Evolutionary conservation across 352 stramenopile genomes (phyloP), one percentile per base, ranked within the genome.

Genomic region (Pythium brassicae): DNA sequence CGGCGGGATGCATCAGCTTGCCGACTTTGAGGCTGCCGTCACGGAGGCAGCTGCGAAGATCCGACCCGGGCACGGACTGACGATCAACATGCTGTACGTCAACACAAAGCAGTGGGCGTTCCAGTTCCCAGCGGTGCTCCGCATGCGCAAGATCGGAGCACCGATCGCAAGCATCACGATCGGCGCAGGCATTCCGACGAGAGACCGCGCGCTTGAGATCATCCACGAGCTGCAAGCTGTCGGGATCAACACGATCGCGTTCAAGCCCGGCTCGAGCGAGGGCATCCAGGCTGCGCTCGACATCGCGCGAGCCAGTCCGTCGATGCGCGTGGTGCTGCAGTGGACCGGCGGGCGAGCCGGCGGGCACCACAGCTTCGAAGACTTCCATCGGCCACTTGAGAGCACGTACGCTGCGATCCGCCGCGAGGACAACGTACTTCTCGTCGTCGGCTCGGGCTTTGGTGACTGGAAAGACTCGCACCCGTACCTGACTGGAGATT

Each of bases 101-200:
- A 96, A 95, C 66, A 72, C 80, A 19, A 90, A 92, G 68, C 85
- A 93, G 62, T 95, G 85, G 87, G 83, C 72, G 1, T 95, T 96
- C 67, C 87, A 95, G 69, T 95, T 94, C 65, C 86, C 86, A 14
- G 87, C 92, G 78, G 83, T 95, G 29, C 57, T 94, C 7, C 85
- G 89, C 27, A 68, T 95, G 72, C 82, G 82, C 55, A 83, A 83
- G 51, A 78, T 68, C 39, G 86, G 85, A 27, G 58, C 89, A 27
- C 86, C 84, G 9, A 96, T 96, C 49, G 83, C 95, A 63, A 90
- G 81, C 53, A 90, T 95, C 62, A 96, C 87, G 25, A 93, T 96
- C 32, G 86, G 77, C 9, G 87, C 82, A 8, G 84, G 87, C 53
- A 80, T 96, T 55, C 86, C 87, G 15, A 91, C 87, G 23, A 79